These are phyloP conservation scores for Pueraria montana DNA, from an alignment of 306 rosid species.

Conservation along the genomic window DNA sequence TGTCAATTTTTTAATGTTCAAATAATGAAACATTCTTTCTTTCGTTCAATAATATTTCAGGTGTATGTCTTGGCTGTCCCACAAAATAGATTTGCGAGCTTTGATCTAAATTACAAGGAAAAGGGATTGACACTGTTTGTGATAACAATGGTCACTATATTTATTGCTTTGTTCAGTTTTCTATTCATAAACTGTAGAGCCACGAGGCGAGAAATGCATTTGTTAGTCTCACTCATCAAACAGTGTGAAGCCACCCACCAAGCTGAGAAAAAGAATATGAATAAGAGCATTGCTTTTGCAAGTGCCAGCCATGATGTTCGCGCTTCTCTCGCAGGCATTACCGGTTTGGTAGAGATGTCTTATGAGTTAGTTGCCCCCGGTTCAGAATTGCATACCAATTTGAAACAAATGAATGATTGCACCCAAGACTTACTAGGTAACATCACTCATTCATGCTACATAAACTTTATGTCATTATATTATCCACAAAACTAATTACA, in stretches of 20 bases:
- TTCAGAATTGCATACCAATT: slow-evolving; percentile 61
- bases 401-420: slow-evolving; percentile 68
- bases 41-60: slow-evolving; percentile 55
- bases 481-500: background rate
- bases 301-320: slow-evolving; percentile 87
- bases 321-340: slow-evolving; percentile 69
- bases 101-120: slow-evolving; percentile 45
- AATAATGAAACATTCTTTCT: background rate
- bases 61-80: slow-evolving; percentile 61
- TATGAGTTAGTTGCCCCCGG: slow-evolving; percentile 41
- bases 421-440: slow-evolving; percentile 78
- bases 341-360: slow-evolving; percentile 70
- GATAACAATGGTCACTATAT: slow-evolving; percentile 40
- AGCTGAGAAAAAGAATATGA: slow-evolving; percentile 80
- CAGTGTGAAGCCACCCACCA: slow-evolving; percentile 80
- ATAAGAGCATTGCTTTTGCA: slow-evolving; percentile 76
- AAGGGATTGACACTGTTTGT: slow-evolving; percentile 52
- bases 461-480: background rate
- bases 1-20: background rate
- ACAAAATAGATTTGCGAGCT: slow-evolving; percentile 37
- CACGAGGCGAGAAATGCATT: slow-evolving; percentile 65
- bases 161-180: slow-evolving; percentile 51
- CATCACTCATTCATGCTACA: background rate
- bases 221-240: slow-evolving; percentile 68
- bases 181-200: slow-evolving; percentile 41